Evolutionary conservation across 495 filamentous ascomycete species (phyloP).

Genomic region (Podospora pseudocomata): DNA sequence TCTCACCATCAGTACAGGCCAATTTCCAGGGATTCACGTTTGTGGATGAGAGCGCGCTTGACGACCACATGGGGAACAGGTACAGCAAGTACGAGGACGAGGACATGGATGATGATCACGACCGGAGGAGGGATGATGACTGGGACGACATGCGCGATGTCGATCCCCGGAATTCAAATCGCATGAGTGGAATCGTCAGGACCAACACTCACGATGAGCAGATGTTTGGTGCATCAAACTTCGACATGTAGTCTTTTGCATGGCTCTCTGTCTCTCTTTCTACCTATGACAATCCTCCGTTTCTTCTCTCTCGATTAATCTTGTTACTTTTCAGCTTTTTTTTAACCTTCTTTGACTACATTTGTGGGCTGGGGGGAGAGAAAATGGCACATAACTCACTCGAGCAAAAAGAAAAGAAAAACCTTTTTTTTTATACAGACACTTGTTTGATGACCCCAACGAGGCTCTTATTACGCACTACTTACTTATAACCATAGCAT

Average conservation of each 20-base stretch:
- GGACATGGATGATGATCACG: constrained; percentile 50
- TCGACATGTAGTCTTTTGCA: constrained; percentile 47
- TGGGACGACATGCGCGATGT: constrained; percentile 46
- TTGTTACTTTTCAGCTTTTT: constrained; percentile 1
- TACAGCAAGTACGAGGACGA: constrained; percentile 66
- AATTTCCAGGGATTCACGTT: constrained; percentile 99
- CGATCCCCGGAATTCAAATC: constrained; percentile 48
- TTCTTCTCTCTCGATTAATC: not conserved
- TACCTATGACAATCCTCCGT: not conserved
- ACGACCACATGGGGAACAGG: constrained; percentile 73
- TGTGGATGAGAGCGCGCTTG: constrained; percentile 93
- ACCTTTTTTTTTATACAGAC: constrained; percentile 14
- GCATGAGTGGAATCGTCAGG: constrained; percentile 72
- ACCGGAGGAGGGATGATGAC: constrained; percentile 46
- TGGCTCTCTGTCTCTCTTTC: not conserved
- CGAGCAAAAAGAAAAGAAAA: constrained; percentile 17
- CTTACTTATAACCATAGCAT: constrained; percentile 19
- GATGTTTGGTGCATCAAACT: constrained; percentile 70
- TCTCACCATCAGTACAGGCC: constrained; percentile 92
- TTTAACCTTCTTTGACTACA: not conserved
- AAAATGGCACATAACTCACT: constrained; percentile 20
- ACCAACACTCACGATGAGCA: constrained; percentile 62
- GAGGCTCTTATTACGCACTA: constrained; percentile 17
- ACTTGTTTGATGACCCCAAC: constrained; percentile 20
- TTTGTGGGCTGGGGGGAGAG: constrained; percentile 9